Evolutionary conservation across 2,329 filamentous ascomycete genomes (phyloP).

Genomic region (Xylariaceae sp.): DNA sequence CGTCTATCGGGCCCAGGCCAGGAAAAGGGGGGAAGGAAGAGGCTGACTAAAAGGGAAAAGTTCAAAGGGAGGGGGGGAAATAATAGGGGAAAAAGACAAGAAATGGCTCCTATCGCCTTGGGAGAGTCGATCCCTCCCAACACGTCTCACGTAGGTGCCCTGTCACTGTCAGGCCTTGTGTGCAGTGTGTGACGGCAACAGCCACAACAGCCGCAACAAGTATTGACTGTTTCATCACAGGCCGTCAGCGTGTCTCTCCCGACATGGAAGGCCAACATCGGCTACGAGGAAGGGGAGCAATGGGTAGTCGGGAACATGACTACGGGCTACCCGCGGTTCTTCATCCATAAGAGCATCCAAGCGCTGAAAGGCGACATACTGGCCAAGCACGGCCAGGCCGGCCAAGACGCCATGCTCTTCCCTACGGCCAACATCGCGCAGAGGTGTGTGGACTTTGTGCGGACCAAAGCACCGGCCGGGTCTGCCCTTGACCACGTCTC

Average conservation of each 20-base stretch:
- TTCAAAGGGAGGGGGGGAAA: no score
- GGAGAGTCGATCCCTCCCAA: slow-evolving; percentile 72
- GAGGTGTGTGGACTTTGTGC: slow-evolving; percentile 70
- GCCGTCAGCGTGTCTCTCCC: slow-evolving; percentile 94
- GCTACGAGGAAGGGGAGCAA: slow-evolving; percentile 85
- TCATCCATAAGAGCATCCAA: slow-evolving; percentile 78
- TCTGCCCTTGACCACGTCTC: slow-evolving; percentile 44
- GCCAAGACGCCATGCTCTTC: slow-evolving; percentile 74
- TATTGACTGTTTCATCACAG: slow-evolving; percentile 39
- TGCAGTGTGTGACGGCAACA: neutral
- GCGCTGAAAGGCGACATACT: slow-evolving; percentile 66
- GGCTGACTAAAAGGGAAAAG: no score
- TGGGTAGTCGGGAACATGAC: slow-evolving; percentile 83
- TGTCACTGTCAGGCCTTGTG: neutral
- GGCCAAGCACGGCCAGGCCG: slow-evolving; percentile 53
- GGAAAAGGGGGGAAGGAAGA: no score
- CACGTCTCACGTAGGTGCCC: slow-evolving; percentile 66
- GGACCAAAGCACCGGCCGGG: slow-evolving; percentile 46
- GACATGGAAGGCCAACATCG: slow-evolving; percentile 86
- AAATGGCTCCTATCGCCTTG: slow-evolving; percentile 47
- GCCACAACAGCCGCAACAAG: neutral
- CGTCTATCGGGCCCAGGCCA: no score
- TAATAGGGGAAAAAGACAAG: no score
- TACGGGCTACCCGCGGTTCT: slow-evolving; percentile 94
- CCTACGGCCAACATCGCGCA: slow-evolving; percentile 64